Evolutionary conservation across 441 rosid genomes (phyloP), one percentile per base, ranked within the genome.

Genomic region (Populus hybrid): DNA sequence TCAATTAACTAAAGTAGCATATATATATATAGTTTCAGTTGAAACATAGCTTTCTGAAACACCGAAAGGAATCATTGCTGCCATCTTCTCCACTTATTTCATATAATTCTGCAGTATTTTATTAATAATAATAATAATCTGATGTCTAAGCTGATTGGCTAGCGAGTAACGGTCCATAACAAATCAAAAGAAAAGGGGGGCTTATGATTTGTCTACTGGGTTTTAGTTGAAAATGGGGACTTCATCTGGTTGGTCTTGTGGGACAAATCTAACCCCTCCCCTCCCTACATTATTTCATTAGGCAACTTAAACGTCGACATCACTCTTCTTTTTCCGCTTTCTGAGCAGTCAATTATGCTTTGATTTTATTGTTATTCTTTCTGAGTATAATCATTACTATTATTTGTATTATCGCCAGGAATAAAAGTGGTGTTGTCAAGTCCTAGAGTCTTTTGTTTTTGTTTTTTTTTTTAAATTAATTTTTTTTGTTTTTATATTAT

Each of bases 1-100:
- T 32, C 32, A 19, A 35, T 6, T 2, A 2, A 67, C 7, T 34
- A 38, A 7, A 23, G 16, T 4, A 9, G 46, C 46, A 7, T 19
- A 40, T 64, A 11, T 26, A 23, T 26, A 18, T 36, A 64, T 50
- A 74, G 77, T 12, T 82, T 71, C 76, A 57, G 84, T 57, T 85
- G 65, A 59, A 26, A 75, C 81, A 23, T 69, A 38, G 81, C 74
- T 85, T 75, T 82, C 87, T 64, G n/a, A 50, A 35, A 36, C 85
- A 80, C 71, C 74, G 32, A 78, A 70, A 35, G 30, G 50, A 72
- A 80, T 80, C 82, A 84, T 84, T 65, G 68, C 73, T 63, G 1
- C 83, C 85, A 75, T 70, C 78, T 68, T 50, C 79, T 73, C 66
- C 75, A 19, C 73, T 69, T 71, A 36, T 18, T 46, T 50, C 23